Evolutionary conservation across 2,329 filamentous ascomycete species (phyloP), one percentile per base, ranked within the genome.

Genomic region (Penicillium sp.): DNA sequence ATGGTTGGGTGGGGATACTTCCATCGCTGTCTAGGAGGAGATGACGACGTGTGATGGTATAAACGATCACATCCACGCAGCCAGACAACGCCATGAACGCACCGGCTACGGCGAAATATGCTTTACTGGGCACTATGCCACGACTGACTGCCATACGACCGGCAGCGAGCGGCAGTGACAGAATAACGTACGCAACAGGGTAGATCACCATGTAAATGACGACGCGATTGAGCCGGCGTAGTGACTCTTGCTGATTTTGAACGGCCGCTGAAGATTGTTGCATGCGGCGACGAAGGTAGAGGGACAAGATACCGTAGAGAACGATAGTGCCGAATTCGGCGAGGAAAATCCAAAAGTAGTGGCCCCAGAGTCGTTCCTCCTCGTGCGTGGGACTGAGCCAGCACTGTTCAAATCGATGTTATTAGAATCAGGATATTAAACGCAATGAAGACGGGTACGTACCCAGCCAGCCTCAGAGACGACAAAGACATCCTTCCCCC

Each of bases 141-240:
- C 68, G 65, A 6, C 69, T 72, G 5, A 68, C 70, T 18, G 71
- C 68, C 74, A 77, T 77, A 45, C 74, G 73, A 35, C 73, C 74
- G 1, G 73, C 74, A 3, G 83, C 85, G 11, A 83, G 76, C 1
- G 87, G 87, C 21, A 91, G 77, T 55, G 86, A 88, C 45, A 83
- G 62, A 14, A 86, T 71, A 3, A 82, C 81, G 65, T 89, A 89
- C 7, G 71, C 74, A 12, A 79, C 66, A 2, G 75, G 75, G 56
- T 77, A 77, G 53, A 77, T 74, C 43, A 76, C 71, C 75, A 77
- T 77, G 68, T 76, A 77, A 47, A 71, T 71, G 47, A 75, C 71
- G 2, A 77, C 74, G 26, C 75, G 72, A 18, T 69, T 70, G 8
- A 76, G 63, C 11, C 71, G 72, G 53, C 66, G 66, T n/a, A 76